These are phyloP conservation scores for Umbelopsis sp. DNA, from an alignment of 192 early-diverging fungal species.

Conservation along the genomic window DNA sequence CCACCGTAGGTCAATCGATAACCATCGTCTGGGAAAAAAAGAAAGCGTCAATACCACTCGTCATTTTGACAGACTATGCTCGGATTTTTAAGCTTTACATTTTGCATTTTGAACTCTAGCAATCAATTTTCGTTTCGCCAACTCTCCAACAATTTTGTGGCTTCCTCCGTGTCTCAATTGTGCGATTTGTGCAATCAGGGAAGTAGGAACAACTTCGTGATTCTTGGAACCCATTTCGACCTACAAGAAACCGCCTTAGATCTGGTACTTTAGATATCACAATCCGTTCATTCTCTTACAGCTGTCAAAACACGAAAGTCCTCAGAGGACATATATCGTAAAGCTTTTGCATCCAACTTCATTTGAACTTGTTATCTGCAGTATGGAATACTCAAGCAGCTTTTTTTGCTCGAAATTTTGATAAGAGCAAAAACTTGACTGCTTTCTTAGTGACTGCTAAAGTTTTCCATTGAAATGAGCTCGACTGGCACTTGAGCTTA, in stretches of 20 bases:
- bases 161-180: slow-evolving; percentile 84
- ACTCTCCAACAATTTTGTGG: slow-evolving; percentile 81
- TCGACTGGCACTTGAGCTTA: too few relatives aligned
- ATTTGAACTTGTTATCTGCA: slow-evolving; percentile 47
- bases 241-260: slow-evolving; percentile 32
- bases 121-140: slow-evolving; percentile 91
- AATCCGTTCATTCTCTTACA: slow-evolving; percentile 41
- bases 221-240: slow-evolving; percentile 97
- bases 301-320: slow-evolving; percentile 97
- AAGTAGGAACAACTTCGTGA: slow-evolving; percentile 95
- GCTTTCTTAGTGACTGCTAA: not conserved
- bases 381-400: not conserved
- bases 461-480: too few relatives aligned
- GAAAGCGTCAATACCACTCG: slow-evolving; percentile 31
- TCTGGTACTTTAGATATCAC: not conserved
- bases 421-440: not conserved
- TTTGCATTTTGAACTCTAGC: slow-evolving; percentile 80
- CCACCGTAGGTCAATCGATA: slow-evolving; percentile 98
- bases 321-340: slow-evolving; percentile 92
- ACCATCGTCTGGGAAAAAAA: slow-evolving; percentile 74
- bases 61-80: slow-evolving; percentile 32
- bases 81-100: slow-evolving; percentile 68
- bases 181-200: slow-evolving; percentile 95
- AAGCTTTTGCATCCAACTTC: slow-evolving; percentile 94
- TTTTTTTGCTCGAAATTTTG: slow-evolving; percentile 9